phyloP scores from a whole-genome alignment of 169 alveolate genomes.

The Plasmodium cynomolgi region DNA sequence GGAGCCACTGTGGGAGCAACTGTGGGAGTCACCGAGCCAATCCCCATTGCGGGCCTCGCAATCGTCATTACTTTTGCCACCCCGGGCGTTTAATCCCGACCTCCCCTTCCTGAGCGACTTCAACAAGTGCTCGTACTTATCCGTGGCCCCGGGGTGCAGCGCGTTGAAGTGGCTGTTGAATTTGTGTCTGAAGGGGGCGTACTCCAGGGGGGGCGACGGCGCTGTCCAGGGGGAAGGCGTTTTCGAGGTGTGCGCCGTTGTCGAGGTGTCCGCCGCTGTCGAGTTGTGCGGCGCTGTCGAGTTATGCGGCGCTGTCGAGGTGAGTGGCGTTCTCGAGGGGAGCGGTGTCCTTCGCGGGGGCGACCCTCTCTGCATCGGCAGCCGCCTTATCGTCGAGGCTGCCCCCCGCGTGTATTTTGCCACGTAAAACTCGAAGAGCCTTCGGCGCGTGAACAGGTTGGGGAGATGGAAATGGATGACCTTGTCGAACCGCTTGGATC shows the following conservation, averaged over 20 bases:
- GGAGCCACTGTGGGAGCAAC: neutral
- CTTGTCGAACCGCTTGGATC: slow-evolving; percentile 70
- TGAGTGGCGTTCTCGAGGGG: no score
- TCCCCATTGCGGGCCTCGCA: neutral
- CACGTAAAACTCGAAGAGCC: slow-evolving; percentile 30
- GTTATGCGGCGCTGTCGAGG: no score
- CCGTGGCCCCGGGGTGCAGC: neutral
- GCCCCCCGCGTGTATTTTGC: neutral
- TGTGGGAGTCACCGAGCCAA: no score
- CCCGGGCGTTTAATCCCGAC: neutral
- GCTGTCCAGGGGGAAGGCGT: no score
- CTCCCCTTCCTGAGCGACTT: neutral
- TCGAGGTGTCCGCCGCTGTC: no score
- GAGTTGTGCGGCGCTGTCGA: no score
- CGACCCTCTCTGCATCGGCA: neutral
- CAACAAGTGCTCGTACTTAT: neutral
- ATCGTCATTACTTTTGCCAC: neutral
- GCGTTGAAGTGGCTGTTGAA: neutral
- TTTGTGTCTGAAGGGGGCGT: neutral
- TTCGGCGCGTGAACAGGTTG: slow-evolving; percentile 29
- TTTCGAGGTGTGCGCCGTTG: no score
- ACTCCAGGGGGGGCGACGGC: neutral
- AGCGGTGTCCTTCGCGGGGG: neutral
- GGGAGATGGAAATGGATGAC: slow-evolving; percentile 41
- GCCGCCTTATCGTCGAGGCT: neutral